Evolutionary conservation across 352 stramenopile genomes (phyloP), one percentile per base, ranked within the genome.

Genomic region (Thalassiosira mediterranea): DNA sequence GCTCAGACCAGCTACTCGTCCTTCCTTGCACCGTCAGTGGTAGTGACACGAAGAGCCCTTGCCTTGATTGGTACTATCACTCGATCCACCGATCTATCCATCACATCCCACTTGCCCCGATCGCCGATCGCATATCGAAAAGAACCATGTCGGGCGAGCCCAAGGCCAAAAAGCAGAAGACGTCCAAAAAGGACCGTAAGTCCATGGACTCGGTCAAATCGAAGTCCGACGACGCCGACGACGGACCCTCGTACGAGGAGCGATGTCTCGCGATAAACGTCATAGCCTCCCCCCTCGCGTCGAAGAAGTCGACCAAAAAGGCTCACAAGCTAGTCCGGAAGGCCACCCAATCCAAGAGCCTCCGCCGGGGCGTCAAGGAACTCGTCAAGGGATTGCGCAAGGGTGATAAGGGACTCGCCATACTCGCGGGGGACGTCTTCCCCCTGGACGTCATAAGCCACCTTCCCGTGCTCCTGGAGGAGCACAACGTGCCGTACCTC

Each of bases 381-480:
- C 96, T 99, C 11, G 96, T 99, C 70, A 99, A 99, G 88, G 96
- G 91, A 61, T 93, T 99, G 58, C 94, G 93, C 28, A 95, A 96
- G 77, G 95, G 95, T 47, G 95, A 98, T 61, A 99, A 98, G 83
- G 97, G 97, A 5, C 76, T 99, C 42, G 98, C 96, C 75, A 94
- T 99, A 61, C 96, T 99, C 48, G 97, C 97, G 1, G 97, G 97
- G 37, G 97, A 99, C 90, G 99, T 99, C 72, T 99, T 95, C 66
- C 97, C 97, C n/a, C 95, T 99, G 38, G 97, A 99, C 82, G 97
- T 99, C n/a, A 98, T 99, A 74, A 97, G 94, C 66, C 97, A 99
- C 92, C 94, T 99, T 57, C 97, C 97, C 11, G 90, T 99, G 60
- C 88, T 99, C 48, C 98, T 98, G 71, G 97, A 99, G 84, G 97